Conservation (phyloP, 495 filamentous ascomycete species). For the Xylaria grammica region DNA sequence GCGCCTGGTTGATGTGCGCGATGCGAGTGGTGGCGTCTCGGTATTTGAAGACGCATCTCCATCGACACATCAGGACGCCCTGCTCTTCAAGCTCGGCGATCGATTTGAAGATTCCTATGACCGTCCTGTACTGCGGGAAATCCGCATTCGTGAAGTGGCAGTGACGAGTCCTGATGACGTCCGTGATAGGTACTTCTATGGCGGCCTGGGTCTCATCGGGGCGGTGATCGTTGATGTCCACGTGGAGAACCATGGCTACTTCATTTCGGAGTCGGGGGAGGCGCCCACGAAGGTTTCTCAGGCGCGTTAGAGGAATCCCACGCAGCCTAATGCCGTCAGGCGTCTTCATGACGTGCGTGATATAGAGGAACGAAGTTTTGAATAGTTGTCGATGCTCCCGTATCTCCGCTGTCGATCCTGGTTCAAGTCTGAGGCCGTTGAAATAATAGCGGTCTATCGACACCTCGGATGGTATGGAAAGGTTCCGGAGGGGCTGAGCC, state of each 20-base stretch:
- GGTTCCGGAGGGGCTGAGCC: conserved; percentile 18
- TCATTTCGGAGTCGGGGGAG: conserved; percentile 57
- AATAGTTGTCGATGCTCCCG: conserved; percentile 20
- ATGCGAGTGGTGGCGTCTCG: conserved; percentile 23
- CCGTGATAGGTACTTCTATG: conserved; percentile 44
- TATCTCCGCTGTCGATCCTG: conserved; percentile 43
- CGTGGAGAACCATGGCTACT: conserved; percentile 54
- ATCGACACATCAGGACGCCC: conserved; percentile 48
- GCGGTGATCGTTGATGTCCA: conserved; percentile 49
- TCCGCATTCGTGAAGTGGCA: conserved; percentile 59
- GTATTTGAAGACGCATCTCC: conserved; percentile 34
- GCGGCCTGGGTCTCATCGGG: conserved; percentile 48
- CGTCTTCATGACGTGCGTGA: conserved; percentile 43
- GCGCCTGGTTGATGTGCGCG: neutral
- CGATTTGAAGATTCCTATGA: conserved; percentile 25
- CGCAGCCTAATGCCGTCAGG: conserved; percentile 41
- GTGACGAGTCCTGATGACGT: conserved; percentile 43
- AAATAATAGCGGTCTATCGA: conserved; percentile 27
- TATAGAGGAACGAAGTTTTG: conserved; percentile 46
- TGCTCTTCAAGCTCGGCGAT: conserved; percentile 31
- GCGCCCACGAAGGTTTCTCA: conserved; percentile 44
- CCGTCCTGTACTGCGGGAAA: conserved; percentile 47
- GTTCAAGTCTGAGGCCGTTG: conserved; percentile 29
- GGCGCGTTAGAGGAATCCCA: conserved; percentile 46
- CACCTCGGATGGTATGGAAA: neutral